phyloP scores from a whole-genome alignment of 1,284 basidiomycete genomes.

The Stygiomarasmius scandens region DNA sequence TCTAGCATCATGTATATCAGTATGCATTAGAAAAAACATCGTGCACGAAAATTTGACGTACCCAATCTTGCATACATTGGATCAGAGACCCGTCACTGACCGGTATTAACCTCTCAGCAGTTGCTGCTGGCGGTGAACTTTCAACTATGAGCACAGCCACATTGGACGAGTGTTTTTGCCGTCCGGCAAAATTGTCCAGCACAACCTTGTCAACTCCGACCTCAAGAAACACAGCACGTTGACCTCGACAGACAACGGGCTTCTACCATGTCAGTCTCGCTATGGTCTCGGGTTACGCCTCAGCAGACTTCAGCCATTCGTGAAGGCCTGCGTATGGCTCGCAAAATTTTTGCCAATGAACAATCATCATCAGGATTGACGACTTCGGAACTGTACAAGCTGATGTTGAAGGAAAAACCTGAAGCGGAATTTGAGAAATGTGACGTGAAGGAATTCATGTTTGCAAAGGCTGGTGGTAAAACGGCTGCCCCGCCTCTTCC shows the following conservation, averaged over 20 bases:
- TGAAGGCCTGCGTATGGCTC: slow-evolving; percentile 38
- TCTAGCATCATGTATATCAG: no score
- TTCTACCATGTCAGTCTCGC: slow-evolving; percentile 1
- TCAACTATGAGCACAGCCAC: no score
- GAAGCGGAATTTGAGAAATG: slow-evolving; percentile 22
- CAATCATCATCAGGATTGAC: slow-evolving; percentile 34
- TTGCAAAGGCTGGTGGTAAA: slow-evolving; percentile 3
- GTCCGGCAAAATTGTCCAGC: neutral
- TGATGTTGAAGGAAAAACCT: slow-evolving; percentile 37
- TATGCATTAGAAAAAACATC: no score
- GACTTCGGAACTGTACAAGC: slow-evolving; percentile 46
- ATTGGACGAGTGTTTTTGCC: neutral
- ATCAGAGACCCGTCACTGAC: no score
- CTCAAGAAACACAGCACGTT: neutral
- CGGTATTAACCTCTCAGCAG: no score
- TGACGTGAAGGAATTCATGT: slow-evolving; percentile 14
- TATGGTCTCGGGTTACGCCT: slow-evolving; percentile 17
- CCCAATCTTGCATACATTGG: no score
- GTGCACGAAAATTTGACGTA: no score
- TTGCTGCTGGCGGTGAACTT: no score
- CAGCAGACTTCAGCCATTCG: slow-evolving; percentile 29
- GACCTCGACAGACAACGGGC: neutral
- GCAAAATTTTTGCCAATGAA: slow-evolving; percentile 35
- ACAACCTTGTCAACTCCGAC: no score
- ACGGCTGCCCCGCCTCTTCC: slow-evolving; percentile 26